Conservation (phyloP, 2,329 filamentous ascomycete species). For the Chaetoscypha palmicola region DNA sequence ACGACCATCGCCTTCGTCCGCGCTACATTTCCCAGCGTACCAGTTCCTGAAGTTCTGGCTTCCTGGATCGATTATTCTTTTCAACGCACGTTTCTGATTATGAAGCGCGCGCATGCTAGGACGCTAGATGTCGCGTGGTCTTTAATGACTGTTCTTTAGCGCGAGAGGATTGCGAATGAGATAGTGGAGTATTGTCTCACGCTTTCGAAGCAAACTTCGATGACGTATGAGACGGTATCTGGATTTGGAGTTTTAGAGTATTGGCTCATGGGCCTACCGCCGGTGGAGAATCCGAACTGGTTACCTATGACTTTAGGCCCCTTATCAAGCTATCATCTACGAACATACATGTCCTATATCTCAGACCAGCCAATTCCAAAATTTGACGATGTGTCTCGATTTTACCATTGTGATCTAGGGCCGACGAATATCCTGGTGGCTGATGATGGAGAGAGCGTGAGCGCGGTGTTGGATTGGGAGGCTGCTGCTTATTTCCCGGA, state of each 20-base stretch:
- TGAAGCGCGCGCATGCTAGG: conserved; percentile 10
- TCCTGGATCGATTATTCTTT: conserved; percentile 7
- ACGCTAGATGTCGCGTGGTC: conserved; percentile 11
- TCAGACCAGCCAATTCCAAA: background rate
- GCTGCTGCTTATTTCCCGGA: conserved; percentile 8
- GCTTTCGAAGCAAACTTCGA: conserved; percentile 3
- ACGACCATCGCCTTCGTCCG: conserved; percentile 10
- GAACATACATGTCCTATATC: conserved; percentile 3
- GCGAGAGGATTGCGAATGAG: background rate
- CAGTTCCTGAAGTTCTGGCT: conserved; percentile 11
- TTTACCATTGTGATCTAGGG: conserved; percentile 13
- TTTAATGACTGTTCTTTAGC: background rate
- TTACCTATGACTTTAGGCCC: conserved; percentile 4
- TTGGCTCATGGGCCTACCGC: background rate
- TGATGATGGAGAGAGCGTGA: conserved; percentile 6
- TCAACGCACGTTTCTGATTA: conserved; percentile 11
- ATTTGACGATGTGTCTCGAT: conserved; percentile 3
- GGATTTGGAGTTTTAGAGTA: conserved; percentile 5
- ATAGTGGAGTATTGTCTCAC: conserved; percentile 3
- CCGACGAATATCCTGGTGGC: conserved; percentile 13
- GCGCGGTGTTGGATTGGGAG: conserved; percentile 13
- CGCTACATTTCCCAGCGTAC: conserved; percentile 5
- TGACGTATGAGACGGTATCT: conserved; percentile 1
- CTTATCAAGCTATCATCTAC: background rate
- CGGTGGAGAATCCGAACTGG: conserved; percentile 2